These are phyloP conservation scores for Thelonectria discophora DNA, from an alignment of 2,329 filamentous ascomycete species.

Conservation along the genomic window DNA sequence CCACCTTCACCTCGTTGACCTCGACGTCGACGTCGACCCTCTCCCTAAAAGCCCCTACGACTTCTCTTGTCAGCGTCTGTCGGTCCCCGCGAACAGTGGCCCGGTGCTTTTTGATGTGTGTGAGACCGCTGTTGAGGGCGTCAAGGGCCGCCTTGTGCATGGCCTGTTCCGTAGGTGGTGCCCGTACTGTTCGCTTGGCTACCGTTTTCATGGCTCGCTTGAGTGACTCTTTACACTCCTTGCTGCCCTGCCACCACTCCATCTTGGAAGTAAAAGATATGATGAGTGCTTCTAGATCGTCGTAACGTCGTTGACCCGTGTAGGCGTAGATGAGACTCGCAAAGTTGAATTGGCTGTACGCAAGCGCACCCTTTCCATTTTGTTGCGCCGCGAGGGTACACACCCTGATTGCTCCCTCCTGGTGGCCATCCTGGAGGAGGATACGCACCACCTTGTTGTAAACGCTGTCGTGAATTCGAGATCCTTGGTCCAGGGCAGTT, in stretches of 20 bases:
- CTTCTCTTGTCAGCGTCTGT: slow-evolving; percentile 25
- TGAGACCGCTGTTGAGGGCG: slow-evolving; percentile 30
- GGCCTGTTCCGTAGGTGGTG: slow-evolving; percentile 6
- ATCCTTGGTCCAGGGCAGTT: slow-evolving; percentile 40
- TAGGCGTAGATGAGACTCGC: slow-evolving; percentile 48
- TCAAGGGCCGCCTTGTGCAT: slow-evolving; percentile 41
- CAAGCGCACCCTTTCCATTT: slow-evolving; percentile 48
- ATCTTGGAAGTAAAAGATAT: slow-evolving; percentile 43
- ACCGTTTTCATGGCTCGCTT: slow-evolving; percentile 50
- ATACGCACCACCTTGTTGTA: slow-evolving; percentile 49
- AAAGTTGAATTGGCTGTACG: slow-evolving; percentile 52
- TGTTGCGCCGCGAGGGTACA: slow-evolving; percentile 49
- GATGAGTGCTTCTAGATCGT: slow-evolving; percentile 45
- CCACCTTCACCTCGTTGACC: too few relatives aligned
- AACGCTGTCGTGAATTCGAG: slow-evolving; percentile 47
- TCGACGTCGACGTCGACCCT: slow-evolving; percentile 20
- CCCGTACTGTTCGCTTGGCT: slow-evolving; percentile 38
- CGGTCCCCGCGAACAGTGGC: slow-evolving; percentile 34
- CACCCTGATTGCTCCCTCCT: slow-evolving; percentile 44
- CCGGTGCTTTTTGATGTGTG: slow-evolving; percentile 37
- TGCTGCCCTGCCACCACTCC: slow-evolving; percentile 50
- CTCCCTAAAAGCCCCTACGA: slow-evolving; percentile 34
- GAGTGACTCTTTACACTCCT: slow-evolving; percentile 49
- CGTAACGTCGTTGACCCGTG: slow-evolving; percentile 45
- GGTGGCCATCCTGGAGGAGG: slow-evolving; percentile 43